These are phyloP conservation scores for Helichrysum umbraculigerum DNA, from an alignment of 129 eudicot species.

Conservation along the genomic window DNA sequence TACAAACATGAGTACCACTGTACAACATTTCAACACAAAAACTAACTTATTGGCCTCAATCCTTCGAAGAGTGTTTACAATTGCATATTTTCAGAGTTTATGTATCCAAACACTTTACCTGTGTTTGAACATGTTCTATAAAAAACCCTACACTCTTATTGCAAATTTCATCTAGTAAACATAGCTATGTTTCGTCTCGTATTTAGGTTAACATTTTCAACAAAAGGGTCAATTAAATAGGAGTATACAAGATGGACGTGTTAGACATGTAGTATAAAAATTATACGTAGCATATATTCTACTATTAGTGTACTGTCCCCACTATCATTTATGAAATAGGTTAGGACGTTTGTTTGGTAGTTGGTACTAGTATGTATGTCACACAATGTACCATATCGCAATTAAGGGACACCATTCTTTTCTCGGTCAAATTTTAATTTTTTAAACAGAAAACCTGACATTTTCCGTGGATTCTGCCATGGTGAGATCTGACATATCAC, in stretches of 20 bases:
- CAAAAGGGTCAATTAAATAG: background rate
- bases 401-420: slow-evolving; percentile 19
- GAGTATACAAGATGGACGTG: background rate
- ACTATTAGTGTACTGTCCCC: slow-evolving; percentile 19
- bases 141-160: background rate
- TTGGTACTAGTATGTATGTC: slow-evolving; percentile 15
- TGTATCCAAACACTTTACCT: too few species aligned
- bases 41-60: too few species aligned
- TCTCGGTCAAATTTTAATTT: slow-evolving; percentile 19
- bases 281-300: background rate
- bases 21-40: background rate
- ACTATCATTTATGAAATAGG: slow-evolving; percentile 29
- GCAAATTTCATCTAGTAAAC: background rate
- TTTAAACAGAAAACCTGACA: slow-evolving; percentile 24
- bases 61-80: too few species aligned
- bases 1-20: too few species aligned
- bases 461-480: slow-evolving; percentile 29
- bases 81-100: too few species aligned
- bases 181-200: background rate
- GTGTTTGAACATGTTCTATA: too few species aligned
- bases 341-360: slow-evolving; percentile 24
- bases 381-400: slow-evolving; percentile 34
- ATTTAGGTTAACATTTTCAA: background rate
- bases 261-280: background rate
- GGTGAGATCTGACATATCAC: slow-evolving; percentile 22